Evolutionary conservation across 148 eudicot species (phyloP).

Genomic region (Rhododendron molle): DNA sequence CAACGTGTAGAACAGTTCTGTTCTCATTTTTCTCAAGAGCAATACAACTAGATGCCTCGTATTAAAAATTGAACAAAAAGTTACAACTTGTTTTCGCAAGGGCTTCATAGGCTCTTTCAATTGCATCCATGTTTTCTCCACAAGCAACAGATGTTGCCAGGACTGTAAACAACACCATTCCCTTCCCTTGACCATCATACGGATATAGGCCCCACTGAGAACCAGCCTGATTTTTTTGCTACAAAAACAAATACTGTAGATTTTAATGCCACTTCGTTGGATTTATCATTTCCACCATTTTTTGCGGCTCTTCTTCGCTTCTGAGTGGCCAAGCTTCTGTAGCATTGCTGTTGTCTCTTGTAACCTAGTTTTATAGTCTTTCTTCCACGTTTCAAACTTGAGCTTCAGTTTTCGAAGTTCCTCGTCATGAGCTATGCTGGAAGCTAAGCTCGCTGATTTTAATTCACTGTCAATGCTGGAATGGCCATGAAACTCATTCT

Average conservation of each 20-base stretch:
- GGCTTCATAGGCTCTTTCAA: neutral
- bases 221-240: neutral
- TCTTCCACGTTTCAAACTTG: constrained; percentile 40
- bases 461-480: neutral
- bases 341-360: constrained; percentile 27
- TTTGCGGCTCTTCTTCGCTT: constrained; percentile 20
- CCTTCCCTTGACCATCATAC: neutral
- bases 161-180: too few relatives aligned
- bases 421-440: constrained; percentile 8
- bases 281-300: constrained; percentile 31
- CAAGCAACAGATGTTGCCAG: neutral
- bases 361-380: constrained; percentile 35
- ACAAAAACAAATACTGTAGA: neutral
- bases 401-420: constrained; percentile 33
- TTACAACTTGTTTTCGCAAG: neutral
- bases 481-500: constrained; percentile 4
- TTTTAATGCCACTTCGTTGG: neutral
- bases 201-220: neutral
- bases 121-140: neutral
- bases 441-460: constrained; percentile 5
- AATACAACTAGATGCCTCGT: neutral
- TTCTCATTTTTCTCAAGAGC: constrained; percentile 3
- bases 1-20: neutral
- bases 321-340: constrained; percentile 25
- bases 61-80: neutral